Base-by-base conservation (phyloP, 495 filamentous ascomycete species). In the Neurospora pannonica region DNA sequence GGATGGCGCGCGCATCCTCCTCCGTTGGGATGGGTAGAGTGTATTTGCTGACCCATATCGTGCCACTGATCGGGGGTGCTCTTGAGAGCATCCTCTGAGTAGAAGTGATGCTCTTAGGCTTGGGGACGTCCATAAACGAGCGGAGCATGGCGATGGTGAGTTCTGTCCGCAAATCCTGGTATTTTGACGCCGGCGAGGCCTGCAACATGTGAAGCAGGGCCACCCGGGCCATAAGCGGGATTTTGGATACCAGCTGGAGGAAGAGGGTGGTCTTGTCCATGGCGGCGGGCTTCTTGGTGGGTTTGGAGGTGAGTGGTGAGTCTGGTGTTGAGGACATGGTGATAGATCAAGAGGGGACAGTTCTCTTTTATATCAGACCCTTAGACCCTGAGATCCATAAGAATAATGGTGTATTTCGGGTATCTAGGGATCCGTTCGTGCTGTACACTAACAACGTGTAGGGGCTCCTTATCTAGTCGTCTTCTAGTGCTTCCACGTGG, bases 121-220 rank as follows among this genome's bases (percentile, higher is more conserved):
- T 80, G 8, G 78, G 71, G 5, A 82, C 78, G 7, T 81, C 76
- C 43, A 94, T 80, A 76, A 92, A 88, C 0, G 88, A 86, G 24
- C 94, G 91, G 38, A 97, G 76, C 24, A 96, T 79, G 24, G 89
- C 87, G 72, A 96, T 85, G 1, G 86, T 91, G 70, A 98, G 78
- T 48, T 92, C 92, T 13, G 92, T 95, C 42, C 90, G 88, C 15
- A 98, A 82, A 78, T 97, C 92, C 81, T 94, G 90, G 85, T 95
- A 93, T 28, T 88, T 86, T 0, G 91, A 87, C 3, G 87, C 89
- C 28, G 89, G 85, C 0, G 93, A 92, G 71, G 91, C 81, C 38
- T 85, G 86, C 19, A 97, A 83, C 4, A 89, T 79, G 81, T 97
- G 93, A 40, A 87, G 83, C 17, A 95, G n/a, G 28, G 91, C 82